Base-by-base conservation (phyloP, 2,329 filamentous ascomycete genomes). In the Aspergillus tamarii region DNA sequence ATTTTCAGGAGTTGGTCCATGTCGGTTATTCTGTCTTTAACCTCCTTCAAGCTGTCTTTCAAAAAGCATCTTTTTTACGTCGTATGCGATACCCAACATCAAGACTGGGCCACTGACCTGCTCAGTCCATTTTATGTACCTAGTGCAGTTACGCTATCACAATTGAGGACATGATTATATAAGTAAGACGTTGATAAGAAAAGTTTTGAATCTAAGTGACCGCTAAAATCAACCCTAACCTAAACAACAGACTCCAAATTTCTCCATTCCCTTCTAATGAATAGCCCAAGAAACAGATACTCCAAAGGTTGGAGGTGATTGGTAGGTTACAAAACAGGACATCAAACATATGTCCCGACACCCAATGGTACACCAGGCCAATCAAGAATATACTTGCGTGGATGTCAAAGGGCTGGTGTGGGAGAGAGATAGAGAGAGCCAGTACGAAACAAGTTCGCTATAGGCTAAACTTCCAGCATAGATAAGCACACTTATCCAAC, bases 1-100 rank as follows among this genome's bases (percentile, higher is more conserved):
- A 69, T 69, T 68, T 67, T 60, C 63, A 55, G 67, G 67, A 68
- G 67, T 68, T 67, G 61, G 64, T 52, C 39, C 21, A 19, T 28
- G 32, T 58, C 54, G 39, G 41, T 45, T 52, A 50, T 46, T 62
- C 30, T 60, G 28, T 63, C 23, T 62, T 52, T 53, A 12, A 39
- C 50, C n/a, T 50, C 32, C 23, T 39, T 28, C 52, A 32, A 58
- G 48, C 41, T 52, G 59, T 48, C 50, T 56, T 46, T 65, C n/a
- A 45, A 59, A 57, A 59, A 54, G 56, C 57, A 21, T 59, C 39
- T 55, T 21, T 32, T 23, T 45, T 52, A 56, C 58, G 55, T 59
- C 30, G 23, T 54, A 58, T 58, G 57, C 57, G 66, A 70, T 70
- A 70, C 67, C 68, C 66, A 64, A 66, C 52, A 30, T 57, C 57